Base-by-base conservation (phyloP, 164 flowering plant genomes). In the Macadamia integrifolia region DNA sequence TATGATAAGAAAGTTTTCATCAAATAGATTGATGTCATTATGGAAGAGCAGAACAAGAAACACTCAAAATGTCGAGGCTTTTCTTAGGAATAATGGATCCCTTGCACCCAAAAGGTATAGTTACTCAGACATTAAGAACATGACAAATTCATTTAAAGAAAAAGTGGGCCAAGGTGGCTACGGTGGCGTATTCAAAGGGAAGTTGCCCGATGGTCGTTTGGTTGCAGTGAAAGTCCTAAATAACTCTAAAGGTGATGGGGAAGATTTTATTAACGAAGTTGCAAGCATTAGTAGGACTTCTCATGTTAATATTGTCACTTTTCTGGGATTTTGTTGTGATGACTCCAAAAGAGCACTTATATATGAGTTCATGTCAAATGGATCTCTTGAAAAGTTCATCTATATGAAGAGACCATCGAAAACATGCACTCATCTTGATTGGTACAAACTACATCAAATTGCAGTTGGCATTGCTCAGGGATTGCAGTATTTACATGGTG, bases 301-400 rank as follows among this genome's bases (percentile, higher is more conserved):
- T 23, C 85, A 80, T 59, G 75, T 82, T 1, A 82, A 82, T 40
- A 48, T 82, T 48, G 85, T 82, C 40, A 65, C 64, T 9, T 69
- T 80, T 28, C 32, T 74, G 6, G 80, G 83, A 0, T 82, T 76
- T 10, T 82, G 83, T 63, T 63, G 73, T n/a, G 79, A 82, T 32
- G 74, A 72, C 6, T 14, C 31, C 0, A 78, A 70, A 60, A 76
- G 83, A 70, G 81, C 80, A 62, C 80, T 82, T 3, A 40, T 82
- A 23, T 80, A 80, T 43, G 83, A 82, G 60, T 82, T 74, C 65
- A 74, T 82, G 79, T 63, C 80, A 3, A 78, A 82, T 65, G 80
- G 83, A 59, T 82, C 83, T 48, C 76, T 82, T 11, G 80, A 80
- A n/a, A 83, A 77, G 65, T 81, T 70, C 72, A 79, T 83, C 56